Evolutionary conservation across 2,329 filamentous ascomycete species (phyloP).

Genomic region (Pestalotiopsis sp.): DNA sequence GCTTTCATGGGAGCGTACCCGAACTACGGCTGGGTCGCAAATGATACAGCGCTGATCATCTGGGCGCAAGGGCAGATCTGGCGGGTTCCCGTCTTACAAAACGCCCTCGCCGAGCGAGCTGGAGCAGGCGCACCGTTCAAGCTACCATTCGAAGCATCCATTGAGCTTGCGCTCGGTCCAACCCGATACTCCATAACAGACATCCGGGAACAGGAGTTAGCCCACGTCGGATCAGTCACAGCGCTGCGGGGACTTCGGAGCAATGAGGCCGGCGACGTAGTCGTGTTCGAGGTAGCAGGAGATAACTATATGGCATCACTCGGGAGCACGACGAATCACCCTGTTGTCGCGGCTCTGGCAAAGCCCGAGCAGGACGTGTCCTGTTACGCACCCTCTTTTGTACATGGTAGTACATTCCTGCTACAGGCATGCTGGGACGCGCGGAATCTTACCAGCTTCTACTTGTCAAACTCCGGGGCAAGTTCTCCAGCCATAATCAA

Average conservation of each 20-base stretch:
- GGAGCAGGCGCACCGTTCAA: background rate
- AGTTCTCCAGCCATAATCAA: background rate
- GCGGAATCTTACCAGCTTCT: background rate
- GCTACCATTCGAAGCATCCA: background rate
- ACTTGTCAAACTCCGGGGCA: background rate
- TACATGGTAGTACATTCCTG: background rate
- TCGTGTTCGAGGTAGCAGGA: background rate
- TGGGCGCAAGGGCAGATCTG: background rate
- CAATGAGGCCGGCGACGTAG: background rate
- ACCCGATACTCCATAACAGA: background rate
- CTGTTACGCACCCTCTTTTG: background rate
- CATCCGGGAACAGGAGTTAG: background rate
- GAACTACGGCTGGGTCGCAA: background rate
- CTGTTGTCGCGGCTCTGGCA: background rate
- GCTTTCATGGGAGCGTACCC: background rate
- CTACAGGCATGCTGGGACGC: background rate
- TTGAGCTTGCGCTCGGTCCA: background rate
- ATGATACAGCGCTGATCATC: background rate
- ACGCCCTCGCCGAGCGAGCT: background rate
- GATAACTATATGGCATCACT: background rate
- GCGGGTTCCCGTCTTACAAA: background rate
- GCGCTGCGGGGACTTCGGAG: background rate
- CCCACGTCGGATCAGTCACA: background rate
- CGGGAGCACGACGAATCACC: background rate
- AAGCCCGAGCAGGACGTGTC: background rate